Evolutionary conservation across 305 asterid species (phyloP).

Genomic region (Coffea humblotiana): DNA sequence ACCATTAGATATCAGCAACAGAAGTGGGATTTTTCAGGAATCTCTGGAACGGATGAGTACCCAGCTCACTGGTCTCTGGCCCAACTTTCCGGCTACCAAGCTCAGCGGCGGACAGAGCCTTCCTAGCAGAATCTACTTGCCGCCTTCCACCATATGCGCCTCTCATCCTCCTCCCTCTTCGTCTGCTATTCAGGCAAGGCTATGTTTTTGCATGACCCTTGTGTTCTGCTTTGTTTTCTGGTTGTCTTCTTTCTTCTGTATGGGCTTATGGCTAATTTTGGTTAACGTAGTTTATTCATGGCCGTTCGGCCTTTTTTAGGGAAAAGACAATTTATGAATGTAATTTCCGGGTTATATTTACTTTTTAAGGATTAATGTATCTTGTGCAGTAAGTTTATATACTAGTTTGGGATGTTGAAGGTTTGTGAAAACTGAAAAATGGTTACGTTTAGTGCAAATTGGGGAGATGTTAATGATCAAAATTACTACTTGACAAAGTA

Average conservation of each 20-base stretch:
- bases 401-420: too few species aligned
- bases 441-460: background rate
- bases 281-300: background rate
- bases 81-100: conserved; percentile 13
- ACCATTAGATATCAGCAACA: too few species aligned
- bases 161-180: conserved; percentile 41
- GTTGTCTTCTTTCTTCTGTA: background rate
- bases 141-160: conserved; percentile 34
- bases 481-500: background rate
- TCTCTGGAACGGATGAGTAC: too few species aligned
- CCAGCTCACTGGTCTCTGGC: conserved; percentile 27
- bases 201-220: too few species aligned
- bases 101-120: conserved; percentile 32
- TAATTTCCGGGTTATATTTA: background rate
- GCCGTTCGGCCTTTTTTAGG: background rate
- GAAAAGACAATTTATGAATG: too few species aligned
- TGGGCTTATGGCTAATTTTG: background rate
- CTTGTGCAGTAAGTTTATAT: too few species aligned
- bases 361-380: background rate
- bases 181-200: conserved; percentile 55
- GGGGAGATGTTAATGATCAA: background rate
- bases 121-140: conserved; percentile 28
- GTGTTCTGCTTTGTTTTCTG: too few species aligned
- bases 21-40: background rate
- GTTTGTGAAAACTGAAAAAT: too few species aligned